These are phyloP conservation scores for Ogataea chonburiensis DNA, from an alignment of 805 yeast species.

Conservation along the genomic window DNA sequence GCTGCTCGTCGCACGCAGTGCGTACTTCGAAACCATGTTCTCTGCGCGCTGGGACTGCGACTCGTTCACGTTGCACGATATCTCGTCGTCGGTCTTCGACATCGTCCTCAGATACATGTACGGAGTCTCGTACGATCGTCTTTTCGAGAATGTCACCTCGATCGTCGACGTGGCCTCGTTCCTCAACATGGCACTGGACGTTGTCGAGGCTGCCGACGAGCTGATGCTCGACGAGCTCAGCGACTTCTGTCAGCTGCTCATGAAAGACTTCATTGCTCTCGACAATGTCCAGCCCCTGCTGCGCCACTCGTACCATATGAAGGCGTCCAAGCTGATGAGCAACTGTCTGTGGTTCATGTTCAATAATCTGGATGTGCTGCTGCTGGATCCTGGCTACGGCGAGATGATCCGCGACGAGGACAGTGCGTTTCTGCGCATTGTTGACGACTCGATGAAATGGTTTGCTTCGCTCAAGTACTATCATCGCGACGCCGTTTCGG, in stretches of 20 bases:
- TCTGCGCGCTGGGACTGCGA: constrained; percentile 51
- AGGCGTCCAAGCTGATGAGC: constrained; percentile 54
- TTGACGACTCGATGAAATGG: constrained; percentile 39
- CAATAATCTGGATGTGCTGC: constrained; percentile 59
- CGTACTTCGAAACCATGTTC: constrained; percentile 60
- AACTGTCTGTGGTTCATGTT: constrained; percentile 68
- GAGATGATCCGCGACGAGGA: constrained; percentile 30
- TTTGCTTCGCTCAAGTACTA: constrained; percentile 30
- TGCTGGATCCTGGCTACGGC: constrained; percentile 45
- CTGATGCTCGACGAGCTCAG: constrained; percentile 58
- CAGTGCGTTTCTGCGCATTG: constrained; percentile 14
- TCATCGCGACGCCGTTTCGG: constrained; percentile 29
- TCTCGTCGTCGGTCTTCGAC: constrained; percentile 42
- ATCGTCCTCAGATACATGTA: constrained; percentile 54
- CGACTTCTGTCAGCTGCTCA: constrained; percentile 56
- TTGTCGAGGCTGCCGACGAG: constrained; percentile 63
- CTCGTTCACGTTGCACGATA: constrained; percentile 37
- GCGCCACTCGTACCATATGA: constrained; percentile 49
- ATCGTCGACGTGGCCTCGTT: constrained; percentile 38
- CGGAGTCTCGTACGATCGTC: constrained; percentile 46
- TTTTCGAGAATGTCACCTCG: constrained; percentile 37
- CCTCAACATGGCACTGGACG: constrained; percentile 52
- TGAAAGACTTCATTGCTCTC: constrained; percentile 53
- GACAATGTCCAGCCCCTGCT: constrained; percentile 62
- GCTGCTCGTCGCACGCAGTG: constrained; percentile 55